Base-by-base conservation (phyloP, 2,329 filamentous ascomycete species). In the Ascochyta pisi region DNA sequence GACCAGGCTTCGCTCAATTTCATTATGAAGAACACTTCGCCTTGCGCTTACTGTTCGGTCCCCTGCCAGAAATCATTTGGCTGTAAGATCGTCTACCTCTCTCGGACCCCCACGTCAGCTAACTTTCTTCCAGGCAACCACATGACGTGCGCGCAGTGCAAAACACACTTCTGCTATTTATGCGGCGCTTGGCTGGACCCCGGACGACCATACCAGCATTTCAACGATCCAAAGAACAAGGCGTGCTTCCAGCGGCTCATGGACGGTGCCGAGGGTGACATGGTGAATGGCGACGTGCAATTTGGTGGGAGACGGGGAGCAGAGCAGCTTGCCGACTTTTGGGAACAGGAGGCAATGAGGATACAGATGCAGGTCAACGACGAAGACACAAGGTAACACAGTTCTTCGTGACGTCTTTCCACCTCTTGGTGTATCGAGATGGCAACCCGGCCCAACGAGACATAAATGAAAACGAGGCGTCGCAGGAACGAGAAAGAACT, bases 81-180 rank as follows among this genome's bases (percentile, higher is more conserved):
- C 35, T 99, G 95, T 56, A 51, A 22, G 53, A 42, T 6, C 16
- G 23, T 22, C 13, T 15, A 13, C 81, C 97, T 97, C 76, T 9
- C 22, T 16, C 93, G 97, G 76, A 97, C 98, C 92, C 89, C 88
- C 10, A n/a, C 15, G 12, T 8, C 8, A 22, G 39, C 46, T 54
- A 9, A 56, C 29, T 22, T 8, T 16, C n/a, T 10, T 9, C 4
- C 8, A 56, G 53, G 53, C 35, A 98, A 98, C 76, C 94, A 97
- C 76, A 98, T 98, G 92, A 90, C 89, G 45, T 97, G 94, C 77
- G 91, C 89, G 74, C 88, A 91, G 61, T 99, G 95, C 79, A 83
- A 89, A 47, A 90, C 91, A 2, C 94, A 98, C 75, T 98, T 97
- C 73, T 99, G 95, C 79, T 98, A 98, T 66, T 83, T 98, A 1